phyloP scores from a whole-genome alignment of 2,329 filamentous ascomycete genomes.

The Metarhizium anisopliae region DNA sequence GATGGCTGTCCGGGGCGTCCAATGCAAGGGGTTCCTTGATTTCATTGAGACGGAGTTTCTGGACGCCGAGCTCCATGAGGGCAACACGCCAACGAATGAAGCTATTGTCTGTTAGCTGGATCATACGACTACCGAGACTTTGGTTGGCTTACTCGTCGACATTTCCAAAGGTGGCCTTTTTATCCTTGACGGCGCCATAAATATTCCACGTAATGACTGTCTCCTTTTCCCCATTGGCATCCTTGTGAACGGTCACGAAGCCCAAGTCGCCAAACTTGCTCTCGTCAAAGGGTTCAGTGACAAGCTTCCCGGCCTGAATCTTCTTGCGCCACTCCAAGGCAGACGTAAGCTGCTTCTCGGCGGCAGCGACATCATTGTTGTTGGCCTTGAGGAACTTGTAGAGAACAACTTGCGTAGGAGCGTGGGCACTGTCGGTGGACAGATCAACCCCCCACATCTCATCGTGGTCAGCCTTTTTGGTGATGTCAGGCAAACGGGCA shows the following conservation, averaged over 20 bases:
- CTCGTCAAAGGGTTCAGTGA: constrained; percentile 54
- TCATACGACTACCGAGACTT: neutral
- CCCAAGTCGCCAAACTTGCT: constrained; percentile 70
- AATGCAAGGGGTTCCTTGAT: constrained; percentile 66
- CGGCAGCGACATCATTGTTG: constrained; percentile 61
- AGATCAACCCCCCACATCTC: constrained; percentile 87
- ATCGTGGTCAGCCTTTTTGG: constrained; percentile 47
- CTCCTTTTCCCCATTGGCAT: constrained; percentile 42
- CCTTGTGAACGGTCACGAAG: constrained; percentile 65
- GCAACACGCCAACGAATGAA: constrained; percentile 87
- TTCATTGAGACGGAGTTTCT: constrained; percentile 59
- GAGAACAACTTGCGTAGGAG: constrained; percentile 74
- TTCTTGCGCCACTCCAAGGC: constrained; percentile 78
- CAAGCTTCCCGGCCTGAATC: constrained; percentile 59
- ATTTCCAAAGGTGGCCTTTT: constrained; percentile 76
- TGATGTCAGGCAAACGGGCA: constrained; percentile 46
- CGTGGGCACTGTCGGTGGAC: constrained; percentile 37
- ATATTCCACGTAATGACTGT: constrained; percentile 82
- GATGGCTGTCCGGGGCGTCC: constrained; percentile 71
- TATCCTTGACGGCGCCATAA: constrained; percentile 78
- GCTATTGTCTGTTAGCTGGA: constrained; percentile 31
- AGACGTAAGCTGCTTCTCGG: constrained; percentile 67
- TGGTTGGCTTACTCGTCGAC: constrained; percentile 58
- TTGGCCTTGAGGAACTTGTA: constrained; percentile 95
- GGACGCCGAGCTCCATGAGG: constrained; percentile 79